Base-by-base conservation (phyloP, 202 grass and related monocot genomes). In the Zizania palustris region DNA sequence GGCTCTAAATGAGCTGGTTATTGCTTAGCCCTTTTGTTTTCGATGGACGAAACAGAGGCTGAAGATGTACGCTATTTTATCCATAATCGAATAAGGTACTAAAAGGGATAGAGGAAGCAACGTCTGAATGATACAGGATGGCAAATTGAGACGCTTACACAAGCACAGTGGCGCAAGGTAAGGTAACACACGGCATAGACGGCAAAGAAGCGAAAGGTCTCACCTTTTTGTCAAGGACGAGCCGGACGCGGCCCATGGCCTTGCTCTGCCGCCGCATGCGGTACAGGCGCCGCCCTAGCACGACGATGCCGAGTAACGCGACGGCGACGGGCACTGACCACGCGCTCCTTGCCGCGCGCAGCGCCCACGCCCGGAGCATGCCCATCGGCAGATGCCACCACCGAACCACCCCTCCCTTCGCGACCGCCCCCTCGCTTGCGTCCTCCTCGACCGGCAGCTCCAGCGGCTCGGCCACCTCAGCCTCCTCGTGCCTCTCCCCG, bases 201-300 rank as follows among this genome's bases (percentile, higher is more conserved):
- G n/a, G 4, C 66, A 65, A 58, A 71, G 43, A 33, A 49, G 57
- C 37, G 50, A 45, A 67, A 35, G 62, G 50, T 56, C 16, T 79
- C 59, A 93, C 91, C 91, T 93, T 93, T 69, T 93, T 85, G 60
- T 90, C 84, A 35, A 81, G 75, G 79, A 90, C 58, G 51, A 90
- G 83, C 40, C 85, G 77, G 66, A 80, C 79, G 50, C 87, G 91
- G 20, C 73, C 73, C 19, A 80, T 63, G 85, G 77, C 76, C 51
- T 75, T 90, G 85, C 81, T 88, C 83, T 86, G 83, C 18, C 81
- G 71, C 71, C 75, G 72, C 73, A 88, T 83, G 72, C 73, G 74
- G 78, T 86, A 77, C 7, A 91, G 57, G 8, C 86, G 89, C 12
- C 85, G 78, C 16, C 88, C 92, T 28, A 94, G 84, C 67, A 94